Evolutionary conservation across 2,329 filamentous ascomycete genomes (phyloP), one percentile per base, ranked within the genome.

Genomic region (Orbilia oligospora): DNA sequence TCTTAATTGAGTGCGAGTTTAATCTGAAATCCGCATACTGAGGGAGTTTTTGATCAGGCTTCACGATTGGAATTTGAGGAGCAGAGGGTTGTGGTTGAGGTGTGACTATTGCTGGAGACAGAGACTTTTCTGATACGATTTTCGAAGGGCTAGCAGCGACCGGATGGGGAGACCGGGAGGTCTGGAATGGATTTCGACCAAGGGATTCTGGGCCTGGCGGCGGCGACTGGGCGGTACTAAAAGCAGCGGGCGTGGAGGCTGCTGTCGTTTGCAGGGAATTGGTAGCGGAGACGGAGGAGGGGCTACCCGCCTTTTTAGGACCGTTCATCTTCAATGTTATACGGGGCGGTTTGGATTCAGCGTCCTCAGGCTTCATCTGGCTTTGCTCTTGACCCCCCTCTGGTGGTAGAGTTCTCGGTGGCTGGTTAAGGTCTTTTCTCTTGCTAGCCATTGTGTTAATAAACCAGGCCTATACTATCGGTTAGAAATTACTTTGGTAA

Each of bases 281-380:
- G 6, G 53, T 38, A n/a, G 58, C 67, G 3, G 61, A 24, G n/a
- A 53, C 12, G 12, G 73, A 71, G 16, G 72, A 41, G 3, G 73
- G 73, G 36, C 73, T 77, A 2, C 24, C 73, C 10, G 73, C 73
- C 30, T 67, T 67, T 33, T 67, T 71, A 22, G 61, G 41, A 4
- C 73, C 68, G 36, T 77, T 77, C 53, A 71, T 67, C 30, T 71
- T 77, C 10, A 77, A n/a, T 8, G 67, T 24, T n/a, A 77, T 51
- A 6, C 68, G 48, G 24, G 73, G 68, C 10, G n/a, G 73, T 10
- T 33, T 58, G 3, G 73, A 18, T 49, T 77, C 73, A 14, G 58
- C 22, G 18, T 77, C 73, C 36, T 77, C 73, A 0, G 53, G 55
- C 27, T 67, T 71, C 0, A 65, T 24, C 9, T 67, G 49, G 18